Percentiles rank a stretch among this genome's conserved stretches.
Conservation (phyloP, 2,329 filamentous ascomycete species). For the Clonostachys sp. region DNA sequence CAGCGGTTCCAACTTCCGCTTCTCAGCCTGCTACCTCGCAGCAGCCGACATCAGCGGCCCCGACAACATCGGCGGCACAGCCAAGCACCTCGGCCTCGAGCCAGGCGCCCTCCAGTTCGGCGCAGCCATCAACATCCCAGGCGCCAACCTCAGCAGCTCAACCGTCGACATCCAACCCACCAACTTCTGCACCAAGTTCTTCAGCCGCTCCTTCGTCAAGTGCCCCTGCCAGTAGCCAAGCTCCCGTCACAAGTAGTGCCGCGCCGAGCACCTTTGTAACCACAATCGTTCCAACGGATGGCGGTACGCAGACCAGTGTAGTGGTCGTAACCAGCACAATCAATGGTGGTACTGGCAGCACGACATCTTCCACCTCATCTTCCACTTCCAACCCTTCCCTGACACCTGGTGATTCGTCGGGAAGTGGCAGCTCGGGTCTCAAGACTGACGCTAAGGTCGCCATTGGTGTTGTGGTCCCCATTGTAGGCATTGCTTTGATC, state of each 20-base stretch:
- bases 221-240: neutral
- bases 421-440: conserved; percentile 38
- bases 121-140: neutral
- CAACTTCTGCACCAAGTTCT: neutral
- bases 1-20: neutral
- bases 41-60: conserved; percentile 7
- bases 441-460: conserved; percentile 70
- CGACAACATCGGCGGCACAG: conserved; percentile 5
- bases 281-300: neutral
- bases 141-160: neutral
- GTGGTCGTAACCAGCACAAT: conserved; percentile 3
- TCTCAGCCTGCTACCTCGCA: conserved; percentile 1
- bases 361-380: conserved; percentile 3
- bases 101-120: neutral
- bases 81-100: conserved; percentile 3
- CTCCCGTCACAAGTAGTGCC: neutral
- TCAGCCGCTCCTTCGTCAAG: neutral
- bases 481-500: conserved; percentile 79
- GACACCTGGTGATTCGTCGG: conserved; percentile 17
- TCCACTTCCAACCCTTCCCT: conserved; percentile 16
- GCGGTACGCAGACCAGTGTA: conserved; percentile 3
- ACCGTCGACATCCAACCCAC: neutral
- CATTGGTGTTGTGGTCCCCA: conserved; percentile 89
- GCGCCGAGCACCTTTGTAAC: conserved; percentile 1
- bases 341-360: neutral